Evolutionary conservation across 768 basidiomycete species (phyloP).

Genomic region (Mrakia gelida): DNA sequence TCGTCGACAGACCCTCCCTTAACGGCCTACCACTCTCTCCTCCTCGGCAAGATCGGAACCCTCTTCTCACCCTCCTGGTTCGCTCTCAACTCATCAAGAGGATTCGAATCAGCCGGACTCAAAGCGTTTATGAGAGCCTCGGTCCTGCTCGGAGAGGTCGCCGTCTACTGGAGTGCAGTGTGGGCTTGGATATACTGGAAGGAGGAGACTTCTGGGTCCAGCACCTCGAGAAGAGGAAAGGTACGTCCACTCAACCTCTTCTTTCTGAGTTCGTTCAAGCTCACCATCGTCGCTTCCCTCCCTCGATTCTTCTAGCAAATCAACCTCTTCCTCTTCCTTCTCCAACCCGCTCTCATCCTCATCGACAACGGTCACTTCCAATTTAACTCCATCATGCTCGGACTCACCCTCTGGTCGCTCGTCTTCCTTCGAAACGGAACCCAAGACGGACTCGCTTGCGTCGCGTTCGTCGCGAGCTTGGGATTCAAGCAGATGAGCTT

Average conservation of each 20-base stretch:
- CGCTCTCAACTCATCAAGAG: slow-evolving; percentile 62
- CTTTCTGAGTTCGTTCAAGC: not conserved
- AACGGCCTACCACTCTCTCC: slow-evolving; percentile 62
- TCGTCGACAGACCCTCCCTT: slow-evolving; percentile 62
- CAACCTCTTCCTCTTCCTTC: slow-evolving; percentile 61
- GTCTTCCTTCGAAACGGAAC: slow-evolving; percentile 41
- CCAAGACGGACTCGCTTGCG: slow-evolving; percentile 68
- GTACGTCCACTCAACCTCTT: slow-evolving; percentile 47
- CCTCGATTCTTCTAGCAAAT: slow-evolving; percentile 21
- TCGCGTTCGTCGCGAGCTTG: slow-evolving; percentile 76
- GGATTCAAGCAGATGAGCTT: slow-evolving; percentile 95
- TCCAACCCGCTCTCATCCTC: slow-evolving; percentile 77
- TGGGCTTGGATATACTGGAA: slow-evolving; percentile 55
- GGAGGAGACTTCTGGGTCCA: slow-evolving; percentile 60
- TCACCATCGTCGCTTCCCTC: not conserved
- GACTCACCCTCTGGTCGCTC: slow-evolving; percentile 50
- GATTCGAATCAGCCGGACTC: slow-evolving; percentile 62
- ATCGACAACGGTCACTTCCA: slow-evolving; percentile 94
- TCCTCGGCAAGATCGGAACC: slow-evolving; percentile 49
- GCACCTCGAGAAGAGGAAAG: slow-evolving; percentile 61
- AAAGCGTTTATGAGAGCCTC: slow-evolving; percentile 76
- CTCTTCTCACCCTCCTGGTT: slow-evolving; percentile 63
- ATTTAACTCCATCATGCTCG: slow-evolving; percentile 92
- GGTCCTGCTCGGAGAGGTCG: slow-evolving; percentile 62
- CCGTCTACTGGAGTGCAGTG: slow-evolving; percentile 72